Evolutionary conservation across 2,329 filamentous ascomycete genomes (phyloP).

Genomic region (Blastomyces emzantsi): DNA sequence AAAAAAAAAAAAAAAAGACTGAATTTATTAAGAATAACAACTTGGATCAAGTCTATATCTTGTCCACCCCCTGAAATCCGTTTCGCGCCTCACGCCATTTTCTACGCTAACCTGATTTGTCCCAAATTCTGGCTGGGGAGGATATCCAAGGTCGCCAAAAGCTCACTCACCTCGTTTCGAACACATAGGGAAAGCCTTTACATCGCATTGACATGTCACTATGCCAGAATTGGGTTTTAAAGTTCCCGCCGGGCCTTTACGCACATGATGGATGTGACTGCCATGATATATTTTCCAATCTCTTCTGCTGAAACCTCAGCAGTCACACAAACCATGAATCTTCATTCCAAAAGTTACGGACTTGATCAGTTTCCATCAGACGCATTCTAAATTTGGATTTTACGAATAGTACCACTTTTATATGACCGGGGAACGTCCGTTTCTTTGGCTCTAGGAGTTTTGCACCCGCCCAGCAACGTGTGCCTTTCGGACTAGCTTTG

Average conservation of each 20-base stretch:
- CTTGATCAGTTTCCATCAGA: background rate
- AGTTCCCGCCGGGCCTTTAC: background rate
- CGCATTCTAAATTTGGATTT: background rate
- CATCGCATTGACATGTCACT: background rate
- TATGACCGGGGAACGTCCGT: background rate
- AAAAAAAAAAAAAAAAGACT: no score
- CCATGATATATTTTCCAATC: background rate
- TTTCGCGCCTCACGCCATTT: no score
- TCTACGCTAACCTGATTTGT: background rate
- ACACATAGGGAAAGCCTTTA: background rate
- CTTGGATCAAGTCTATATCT: no score
- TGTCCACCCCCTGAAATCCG: no score
- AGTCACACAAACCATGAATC: background rate
- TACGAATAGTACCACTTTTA: background rate
- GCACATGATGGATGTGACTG: background rate
- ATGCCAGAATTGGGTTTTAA: background rate
- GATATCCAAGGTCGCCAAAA: background rate
- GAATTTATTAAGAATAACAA: no score
- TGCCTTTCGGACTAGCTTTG: background rate
- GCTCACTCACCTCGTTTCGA: background rate
- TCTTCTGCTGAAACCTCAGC: background rate
- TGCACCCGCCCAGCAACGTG: background rate
- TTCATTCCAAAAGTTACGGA: background rate
- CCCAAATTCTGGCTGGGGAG: no score
- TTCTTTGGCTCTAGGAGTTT: background rate